Evolutionary conservation across 129 eudicot genomes (phyloP), one percentile per base, ranked within the genome.

Genomic region (Dittrichia graveolens): DNA sequence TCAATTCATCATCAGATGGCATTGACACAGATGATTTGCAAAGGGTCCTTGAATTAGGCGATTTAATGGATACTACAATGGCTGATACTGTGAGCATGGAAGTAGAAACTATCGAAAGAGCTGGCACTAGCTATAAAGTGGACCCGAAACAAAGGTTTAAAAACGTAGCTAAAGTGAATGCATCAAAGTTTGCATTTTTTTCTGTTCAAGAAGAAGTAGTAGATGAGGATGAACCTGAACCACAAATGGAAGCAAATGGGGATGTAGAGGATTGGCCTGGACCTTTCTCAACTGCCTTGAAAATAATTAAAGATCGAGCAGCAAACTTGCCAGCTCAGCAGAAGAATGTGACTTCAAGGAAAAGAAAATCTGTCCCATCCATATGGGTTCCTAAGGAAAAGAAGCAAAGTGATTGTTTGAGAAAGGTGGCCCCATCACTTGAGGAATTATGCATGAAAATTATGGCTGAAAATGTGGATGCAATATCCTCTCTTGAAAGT

Each of bases 281-380:
- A 71, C 96, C 96, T 6, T 93, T 93, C 73, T 93, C 98, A 14
- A 93, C 96, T 5, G 98, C 98, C 8, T 78, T 89, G 96, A 93
- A 87, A 74, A 93, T 93, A 69, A 89, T 90, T 39, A 85, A 39
- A 73, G 98, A 93, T 59, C 83, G 98, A 31, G 83, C 73, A 64
- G 59, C 55, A 67, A 86, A 67, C 35, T 69, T 11, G 31, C 37
- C 47, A 16, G 65, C 66, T 18, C 85, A 75, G 60, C 84, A 70
- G 47, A 63, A 71, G n/a, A 70, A 39, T 12, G 18, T 44, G 9
- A 39, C 67, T 67, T 39, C 65, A 7, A 77, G 34, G 48, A 81
- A 82, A 65, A 67, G 42, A 40, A 57, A 72, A 7, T 42, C 79
- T 58, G 46, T 77, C 18, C 72, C 72, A 38, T 42, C 83, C 56